Percentiles rank a stretch among this genome's conserved stretches.
Evolutionary conservation across 495 filamentous ascomycete genomes (phyloP).

Genomic region (Aspergillus steynii): DNA sequence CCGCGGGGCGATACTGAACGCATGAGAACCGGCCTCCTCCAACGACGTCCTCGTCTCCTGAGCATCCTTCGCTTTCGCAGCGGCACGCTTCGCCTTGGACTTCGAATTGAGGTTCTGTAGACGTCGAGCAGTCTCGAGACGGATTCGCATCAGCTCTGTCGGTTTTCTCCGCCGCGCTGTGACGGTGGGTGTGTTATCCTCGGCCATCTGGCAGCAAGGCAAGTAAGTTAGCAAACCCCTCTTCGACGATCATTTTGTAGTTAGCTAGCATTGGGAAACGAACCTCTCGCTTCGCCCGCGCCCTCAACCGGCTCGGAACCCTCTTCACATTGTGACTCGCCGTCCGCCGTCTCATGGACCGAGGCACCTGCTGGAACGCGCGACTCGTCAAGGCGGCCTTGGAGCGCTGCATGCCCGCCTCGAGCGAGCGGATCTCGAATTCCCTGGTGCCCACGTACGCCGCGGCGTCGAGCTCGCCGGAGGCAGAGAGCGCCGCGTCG

Average conservation of each 20-base stretch:
- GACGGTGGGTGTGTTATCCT: slow-evolving; percentile 89
- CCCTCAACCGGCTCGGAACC: slow-evolving; percentile 77
- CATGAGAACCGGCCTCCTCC: slow-evolving; percentile 36
- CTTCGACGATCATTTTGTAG: too few relatives aligned
- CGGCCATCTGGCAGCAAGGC: slow-evolving; percentile 57
- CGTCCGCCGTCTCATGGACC: slow-evolving; percentile 78
- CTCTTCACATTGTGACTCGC: slow-evolving; percentile 94
- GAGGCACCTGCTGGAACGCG: slow-evolving; percentile 88
- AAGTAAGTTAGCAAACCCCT: not conserved
- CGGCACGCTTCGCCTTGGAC: slow-evolving; percentile 50
- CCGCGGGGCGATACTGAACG: slow-evolving; percentile 45
- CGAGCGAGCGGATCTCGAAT: slow-evolving; percentile 84
- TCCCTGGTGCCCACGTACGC: slow-evolving; percentile 81
- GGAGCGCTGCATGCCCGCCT: slow-evolving; percentile 72
- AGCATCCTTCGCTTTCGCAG: slow-evolving; percentile 35
- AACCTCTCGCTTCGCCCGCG: slow-evolving; percentile 71
- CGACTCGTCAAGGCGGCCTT: slow-evolving; percentile 66
- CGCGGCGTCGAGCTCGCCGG: slow-evolving; percentile 76
- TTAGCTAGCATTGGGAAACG: slow-evolving; percentile 4
- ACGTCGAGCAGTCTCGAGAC: slow-evolving; percentile 79
- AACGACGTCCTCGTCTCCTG: slow-evolving; percentile 33
- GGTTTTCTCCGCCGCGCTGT: slow-evolving; percentile 70
- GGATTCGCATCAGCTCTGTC: slow-evolving; percentile 67
- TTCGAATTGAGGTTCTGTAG: slow-evolving; percentile 63
- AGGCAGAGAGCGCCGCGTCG: slow-evolving; percentile 66